These are phyloP conservation scores for Candida freyschussii DNA, from an alignment of 1,139 yeast genomes.

Conservation along the genomic window DNA sequence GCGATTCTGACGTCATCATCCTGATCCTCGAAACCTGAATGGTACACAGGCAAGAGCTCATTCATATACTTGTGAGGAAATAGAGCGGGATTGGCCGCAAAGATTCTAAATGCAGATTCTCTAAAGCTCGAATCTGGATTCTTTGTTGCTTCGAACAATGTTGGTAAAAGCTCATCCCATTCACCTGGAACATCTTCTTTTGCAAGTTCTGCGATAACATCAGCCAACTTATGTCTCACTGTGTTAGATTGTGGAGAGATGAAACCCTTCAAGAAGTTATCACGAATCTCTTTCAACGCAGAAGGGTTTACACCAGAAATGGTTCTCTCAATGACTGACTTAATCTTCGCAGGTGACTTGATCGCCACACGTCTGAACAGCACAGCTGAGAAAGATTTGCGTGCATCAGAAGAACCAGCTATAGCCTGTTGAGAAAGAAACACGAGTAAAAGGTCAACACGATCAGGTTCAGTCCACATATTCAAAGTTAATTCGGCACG, in stretches of 20 bases:
- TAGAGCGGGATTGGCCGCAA: slow-evolving; percentile 78
- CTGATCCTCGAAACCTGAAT: slow-evolving; percentile 71
- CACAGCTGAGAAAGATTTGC: slow-evolving; percentile 74
- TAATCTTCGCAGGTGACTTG: slow-evolving; percentile 60
- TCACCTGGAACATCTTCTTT: slow-evolving; percentile 52
- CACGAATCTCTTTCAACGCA: slow-evolving; percentile 59
- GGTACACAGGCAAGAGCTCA: slow-evolving; percentile 64
- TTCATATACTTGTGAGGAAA: slow-evolving; percentile 55
- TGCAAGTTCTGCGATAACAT: slow-evolving; percentile 91
- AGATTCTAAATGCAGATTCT: slow-evolving; percentile 87
- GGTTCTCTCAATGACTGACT: slow-evolving; percentile 68
- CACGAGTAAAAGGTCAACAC: slow-evolving; percentile 63
- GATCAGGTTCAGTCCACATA: slow-evolving; percentile 67
- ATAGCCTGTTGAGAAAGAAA: slow-evolving; percentile 80
- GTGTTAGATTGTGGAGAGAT: slow-evolving; percentile 56
- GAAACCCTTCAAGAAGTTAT: slow-evolving; percentile 69
- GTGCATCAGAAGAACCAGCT: slow-evolving; percentile 48
- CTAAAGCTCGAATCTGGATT: slow-evolving; percentile 67
- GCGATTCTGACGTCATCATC: slow-evolving; percentile 85
- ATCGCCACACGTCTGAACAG: slow-evolving; percentile 83
- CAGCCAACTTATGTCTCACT: slow-evolving; percentile 88
- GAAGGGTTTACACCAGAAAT: slow-evolving; percentile 63
- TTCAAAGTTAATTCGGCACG: slow-evolving; percentile 75
- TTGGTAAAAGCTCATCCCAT: slow-evolving; percentile 79
- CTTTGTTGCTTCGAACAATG: slow-evolving; percentile 63